Base-by-base conservation (phyloP, 805 yeast genomes). In the Teunomyces pallodes region DNA sequence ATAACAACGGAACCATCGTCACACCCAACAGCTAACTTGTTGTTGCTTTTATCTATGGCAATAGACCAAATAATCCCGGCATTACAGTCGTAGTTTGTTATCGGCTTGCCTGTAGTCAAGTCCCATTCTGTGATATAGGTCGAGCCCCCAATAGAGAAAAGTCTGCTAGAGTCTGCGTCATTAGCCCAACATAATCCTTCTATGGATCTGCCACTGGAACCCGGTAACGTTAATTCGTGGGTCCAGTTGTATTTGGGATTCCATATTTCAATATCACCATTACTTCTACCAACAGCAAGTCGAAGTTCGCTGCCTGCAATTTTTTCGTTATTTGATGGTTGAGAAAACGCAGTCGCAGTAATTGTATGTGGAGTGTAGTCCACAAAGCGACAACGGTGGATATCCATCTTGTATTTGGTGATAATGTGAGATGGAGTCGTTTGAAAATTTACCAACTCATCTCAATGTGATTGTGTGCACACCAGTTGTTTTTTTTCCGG, bases 191-290 rank as follows among this genome's bases (percentile, higher is more conserved):
- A 84, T 7, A 94, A 67, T 0, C 96, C 97, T 70, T 94, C 99
- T 46, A 94, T 80, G 6, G 96, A 83, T 51, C 95, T 78, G 26
- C 86, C 96, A 48, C 77, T 76, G 2, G 95, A 90, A 9, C 98
- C 97, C 47, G 79, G 81, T 39, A 92, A 74, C 0, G 74, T 68
- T 36, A 70, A 41, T 60, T 94, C 97, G 54, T 88, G 90, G 46
- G 81, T 70, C 97, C 97, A 91, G 58, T 80, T 79, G 52, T 77
- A 75, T 58, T 83, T 76, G 36, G 96, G 96, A 64, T 89, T 89
- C 97, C 98, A 92, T 30, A 94, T 83, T 67, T 94, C 99, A 50
- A 94, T 87, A 60, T 91, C 91, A 35, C 99, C 99, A 62, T 94
- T 91, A 41, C 89, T 81, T 64, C 97, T 79, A 28, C 97, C 98